Percentiles rank a stretch among this genome's conserved stretches.
These are phyloP conservation scores for Pythium brassicae DNA, from an alignment of 352 stramenopile genomes.

Conservation along the genomic window DNA sequence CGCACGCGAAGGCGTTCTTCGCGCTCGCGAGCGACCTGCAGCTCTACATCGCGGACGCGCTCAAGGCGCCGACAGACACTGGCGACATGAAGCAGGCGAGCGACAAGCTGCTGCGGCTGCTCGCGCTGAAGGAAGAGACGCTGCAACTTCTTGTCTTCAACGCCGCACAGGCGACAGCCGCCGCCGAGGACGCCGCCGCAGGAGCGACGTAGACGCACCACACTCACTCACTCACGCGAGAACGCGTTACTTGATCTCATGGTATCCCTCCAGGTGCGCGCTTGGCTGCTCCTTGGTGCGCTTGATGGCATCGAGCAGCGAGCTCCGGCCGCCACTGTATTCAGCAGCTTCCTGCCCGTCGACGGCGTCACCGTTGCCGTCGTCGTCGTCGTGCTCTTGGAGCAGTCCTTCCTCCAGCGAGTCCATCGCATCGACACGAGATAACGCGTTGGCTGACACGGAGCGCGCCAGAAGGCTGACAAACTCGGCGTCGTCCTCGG, in stretches of 20 bases:
- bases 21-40: conserved; percentile 35
- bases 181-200: conserved; percentile 11
- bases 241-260: conserved; percentile 25
- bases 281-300: conserved; percentile 21
- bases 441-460: neutral
- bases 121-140: conserved; percentile 58
- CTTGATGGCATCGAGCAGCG: conserved; percentile 28
- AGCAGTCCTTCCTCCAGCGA: conserved; percentile 18
- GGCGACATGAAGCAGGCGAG: conserved; percentile 31
- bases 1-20: conserved; percentile 41
- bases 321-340: neutral
- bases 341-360: neutral
- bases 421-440: conserved; percentile 6
- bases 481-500: conserved; percentile 10
- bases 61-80: conserved; percentile 21
- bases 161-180: conserved; percentile 23
- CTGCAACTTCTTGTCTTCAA: conserved; percentile 57
- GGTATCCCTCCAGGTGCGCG: conserved; percentile 22
- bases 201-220: neutral
- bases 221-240: neutral
- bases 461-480: conserved; percentile 8
- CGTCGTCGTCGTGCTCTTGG: neutral
- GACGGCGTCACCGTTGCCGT: neutral
- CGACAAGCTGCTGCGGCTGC: conserved; percentile 35
- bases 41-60: conserved; percentile 36